Conservation (phyloP, 805 yeast species). For the Debaryomyces maramus region DNA sequence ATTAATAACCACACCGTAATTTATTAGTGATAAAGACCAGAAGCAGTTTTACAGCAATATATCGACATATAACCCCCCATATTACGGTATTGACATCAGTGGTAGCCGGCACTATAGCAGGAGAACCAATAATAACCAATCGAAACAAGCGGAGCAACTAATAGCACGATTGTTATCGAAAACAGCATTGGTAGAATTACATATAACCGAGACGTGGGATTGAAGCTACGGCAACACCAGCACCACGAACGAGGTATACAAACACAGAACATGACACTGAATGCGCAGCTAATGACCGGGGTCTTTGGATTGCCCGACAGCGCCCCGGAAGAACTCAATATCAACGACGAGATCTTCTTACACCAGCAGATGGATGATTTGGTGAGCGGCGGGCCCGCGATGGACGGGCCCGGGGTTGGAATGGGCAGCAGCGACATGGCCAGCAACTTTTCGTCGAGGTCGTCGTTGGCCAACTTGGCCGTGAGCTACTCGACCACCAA, state of each 20-base stretch:
- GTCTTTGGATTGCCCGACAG: background rate
- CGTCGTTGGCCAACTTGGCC: constrained; percentile 1
- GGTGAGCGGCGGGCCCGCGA: background rate
- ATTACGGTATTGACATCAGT: too few relatives aligned
- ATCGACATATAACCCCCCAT: too few relatives aligned
- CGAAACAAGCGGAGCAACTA: too few relatives aligned
- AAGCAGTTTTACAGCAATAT: too few relatives aligned
- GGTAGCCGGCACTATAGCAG: background rate
- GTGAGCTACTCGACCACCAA: constrained; percentile 1
- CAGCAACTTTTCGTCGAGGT: constrained; percentile 3
- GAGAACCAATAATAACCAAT: too few relatives aligned
- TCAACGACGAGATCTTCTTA: constrained; percentile 4
- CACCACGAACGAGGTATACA: background rate
- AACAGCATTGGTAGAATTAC: background rate
- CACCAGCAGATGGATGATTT: constrained; percentile 1
- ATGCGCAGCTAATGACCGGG: background rate
- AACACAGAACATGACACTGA: background rate
- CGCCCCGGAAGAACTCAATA: background rate
- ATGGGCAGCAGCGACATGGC: background rate
- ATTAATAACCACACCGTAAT: background rate
- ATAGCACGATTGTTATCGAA: background rate
- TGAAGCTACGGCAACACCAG: too few relatives aligned
- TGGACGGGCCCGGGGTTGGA: background rate
- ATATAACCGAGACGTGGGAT: too few relatives aligned
- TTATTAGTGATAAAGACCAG: too few relatives aligned